Base-by-base conservation (phyloP, 371 early-diverging fungal species). In the Mortierella sp. region DNA sequence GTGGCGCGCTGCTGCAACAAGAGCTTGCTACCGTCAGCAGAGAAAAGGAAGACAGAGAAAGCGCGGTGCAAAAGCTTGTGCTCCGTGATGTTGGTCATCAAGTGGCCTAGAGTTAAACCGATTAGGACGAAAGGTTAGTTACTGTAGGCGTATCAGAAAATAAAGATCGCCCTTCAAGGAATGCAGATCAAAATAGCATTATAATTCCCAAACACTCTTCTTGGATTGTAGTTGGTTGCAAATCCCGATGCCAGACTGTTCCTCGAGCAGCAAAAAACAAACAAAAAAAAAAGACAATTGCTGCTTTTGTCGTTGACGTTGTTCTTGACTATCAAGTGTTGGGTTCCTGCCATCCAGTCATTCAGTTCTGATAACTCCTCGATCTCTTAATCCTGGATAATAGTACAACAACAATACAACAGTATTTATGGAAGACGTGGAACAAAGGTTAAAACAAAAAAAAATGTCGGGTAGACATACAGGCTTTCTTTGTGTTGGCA, bases 31-130 rank as follows among this genome's bases (percentile, higher is more conserved):
- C 88, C 86, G 69, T 96, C 91, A 10, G 77, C 70, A 85, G 90
- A 87, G 89, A 99, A 99, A 51, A 98, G 86, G 83, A 99, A 99
- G 43, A 98, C 97, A 57, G 94, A 94, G 87, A 99, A 99, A 22
- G 99, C 99, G 49, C 99, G 95, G 88, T 99, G 99, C 68, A 99
- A 89, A 45, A 96, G 87, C 4, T 96, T 95, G 64, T 90, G 84
- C 71, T 91, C 80, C 54, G 62, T 5, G 77, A 97, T 97, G 85
- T 97, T 96, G 55, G 89, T 87, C 96, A 97, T 97, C 64, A 96
- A 85, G 85, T 98, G 97, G 85, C 95, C 95, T 95, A 69, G n/a
- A 16, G 12, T 24, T 4, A 20, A 26, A 12, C 55, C 24, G 55
- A 55, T 55, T n/a, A 45, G 37, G 45, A 51, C 35, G 28, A 58